These are phyloP conservation scores for Isoetes taiwanensis DNA, from an alignment of 75 land plant species.

Conservation along the genomic window DNA sequence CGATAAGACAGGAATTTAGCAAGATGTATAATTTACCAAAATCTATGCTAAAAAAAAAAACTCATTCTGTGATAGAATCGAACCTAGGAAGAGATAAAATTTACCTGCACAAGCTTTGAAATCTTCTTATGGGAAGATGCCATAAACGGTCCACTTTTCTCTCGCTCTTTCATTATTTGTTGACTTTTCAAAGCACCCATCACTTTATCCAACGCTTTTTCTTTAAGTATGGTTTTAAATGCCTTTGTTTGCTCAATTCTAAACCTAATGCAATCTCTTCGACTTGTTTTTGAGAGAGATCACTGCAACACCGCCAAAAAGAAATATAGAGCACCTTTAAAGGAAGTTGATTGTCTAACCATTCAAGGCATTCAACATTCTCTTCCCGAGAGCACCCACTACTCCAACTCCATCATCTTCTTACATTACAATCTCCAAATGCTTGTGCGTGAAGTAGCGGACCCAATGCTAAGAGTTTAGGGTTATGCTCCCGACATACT, in stretches of 20 bases:
- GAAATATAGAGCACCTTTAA: constrained; percentile 38
- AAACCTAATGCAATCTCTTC: constrained; percentile 34
- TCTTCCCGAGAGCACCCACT: no score
- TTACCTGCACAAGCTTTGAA: constrained; percentile 81
- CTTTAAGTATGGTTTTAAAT: constrained; percentile 77
- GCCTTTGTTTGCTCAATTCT: constrained; percentile 32
- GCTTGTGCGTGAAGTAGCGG: no score
- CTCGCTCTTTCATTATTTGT: constrained; percentile 57
- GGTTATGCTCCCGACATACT: no score
- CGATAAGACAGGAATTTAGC: no score
- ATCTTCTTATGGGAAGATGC: constrained; percentile 52
- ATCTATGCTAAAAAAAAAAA: no score
- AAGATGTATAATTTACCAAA: no score
- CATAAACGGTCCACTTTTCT: constrained; percentile 65
- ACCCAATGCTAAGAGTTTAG: no score
- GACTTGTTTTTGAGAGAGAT: constrained; percentile 16
- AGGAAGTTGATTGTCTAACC: constrained; percentile 28
- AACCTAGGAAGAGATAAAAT: no score
- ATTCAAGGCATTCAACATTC: constrained; percentile 31
- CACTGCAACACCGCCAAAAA: constrained; percentile 38
- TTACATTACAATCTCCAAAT: no score
- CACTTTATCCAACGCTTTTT: constrained; percentile 91
- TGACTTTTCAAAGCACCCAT: constrained; percentile 40
- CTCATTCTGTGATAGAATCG: no score
- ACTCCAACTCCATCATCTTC: no score